Evolutionary conservation across 2,329 filamentous ascomycete genomes (phyloP), one percentile per base, ranked within the genome.

Genomic region (Teratosphaeria nubilosa): DNA sequence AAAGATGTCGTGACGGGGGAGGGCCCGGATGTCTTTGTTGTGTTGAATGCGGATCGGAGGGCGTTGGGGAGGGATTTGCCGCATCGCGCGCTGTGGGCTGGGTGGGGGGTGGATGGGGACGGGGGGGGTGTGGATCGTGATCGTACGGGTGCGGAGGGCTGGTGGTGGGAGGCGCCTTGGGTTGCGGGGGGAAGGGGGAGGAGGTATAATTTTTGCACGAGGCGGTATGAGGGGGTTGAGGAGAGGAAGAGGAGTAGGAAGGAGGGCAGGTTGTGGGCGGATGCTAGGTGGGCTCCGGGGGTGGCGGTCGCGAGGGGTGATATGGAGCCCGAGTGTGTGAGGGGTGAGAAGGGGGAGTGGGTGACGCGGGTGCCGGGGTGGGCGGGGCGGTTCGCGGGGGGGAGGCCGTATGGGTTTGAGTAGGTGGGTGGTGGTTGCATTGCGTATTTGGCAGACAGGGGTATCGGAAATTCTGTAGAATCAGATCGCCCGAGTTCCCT

Each of bases 11-110:
- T 77, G 25, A 67, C 64, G 1, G 68, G 70, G 55, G 68, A 73
- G 59, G 77, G 77, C 3, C 74, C 77, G 1, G 77, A 79, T 57
- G 75, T 79, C 41, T 76, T 74, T 61, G 65, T 78, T n/a, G 66
- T 72, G 2, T 70, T 71, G 48, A 72, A 67, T 54, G 72, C 72
- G 27, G 70, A 74, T 56, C 71, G 67, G 57, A 65, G 65, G 25
- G 74, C 74, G 32, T 67, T 74, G 57, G 68, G 73, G 62, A 59
- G 68, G 48, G 72, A 76, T 56, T 66, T 72, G 54, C 76, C 73
- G 34, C 64, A 65, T 20, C 65, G 67, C 32, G 63, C 65, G 5
- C 68, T 70, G 55, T 78, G 76, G 76, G 60, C 67, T 10, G 60
- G 65, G 4, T 73, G 73, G 67, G 25, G 51, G 11, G 16, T 5